Conservation (phyloP, 352 stramenopile genomes). For the Globisporangium echinulatum region DNA sequence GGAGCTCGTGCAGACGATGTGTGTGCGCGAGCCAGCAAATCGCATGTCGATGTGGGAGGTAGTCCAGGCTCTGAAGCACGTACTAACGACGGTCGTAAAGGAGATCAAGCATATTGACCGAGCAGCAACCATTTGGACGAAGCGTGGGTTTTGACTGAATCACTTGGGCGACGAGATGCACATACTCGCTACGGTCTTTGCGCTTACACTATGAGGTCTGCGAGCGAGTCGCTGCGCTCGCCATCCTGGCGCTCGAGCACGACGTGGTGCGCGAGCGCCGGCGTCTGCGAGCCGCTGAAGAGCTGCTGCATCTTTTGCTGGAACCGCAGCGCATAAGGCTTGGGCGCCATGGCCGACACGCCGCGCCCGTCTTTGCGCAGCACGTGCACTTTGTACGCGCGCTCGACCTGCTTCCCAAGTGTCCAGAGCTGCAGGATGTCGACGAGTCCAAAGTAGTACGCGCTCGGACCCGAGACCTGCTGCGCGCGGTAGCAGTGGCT, state of each 20-base stretch:
- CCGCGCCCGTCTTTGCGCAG: constrained; percentile 64
- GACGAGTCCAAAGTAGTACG: constrained; percentile 88
- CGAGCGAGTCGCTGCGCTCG: constrained; percentile 12
- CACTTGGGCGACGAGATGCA: too few relatives aligned
- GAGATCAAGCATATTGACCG: too few relatives aligned
- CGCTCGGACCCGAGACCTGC: constrained; percentile 76
- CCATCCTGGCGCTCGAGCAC: constrained; percentile 22
- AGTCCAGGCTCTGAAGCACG: too few relatives aligned
- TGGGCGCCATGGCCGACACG: constrained; percentile 66
- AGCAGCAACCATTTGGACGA: too few relatives aligned
- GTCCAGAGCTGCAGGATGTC: constrained; percentile 89
- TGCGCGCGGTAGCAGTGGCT: constrained; percentile 60
- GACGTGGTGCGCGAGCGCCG: constrained; percentile 14
- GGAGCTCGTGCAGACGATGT: too few relatives aligned
- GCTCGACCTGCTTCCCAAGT: constrained; percentile 67
- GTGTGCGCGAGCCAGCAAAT: too few relatives aligned
- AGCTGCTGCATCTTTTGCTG: constrained; percentile 84
- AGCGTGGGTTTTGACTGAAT: too few relatives aligned
- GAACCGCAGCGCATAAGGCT: constrained; percentile 68
- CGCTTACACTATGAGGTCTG: neutral
- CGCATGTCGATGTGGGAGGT: too few relatives aligned
- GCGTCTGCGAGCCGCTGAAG: constrained; percentile 43
- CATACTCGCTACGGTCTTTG: too few relatives aligned
- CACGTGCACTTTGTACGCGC: constrained; percentile 79
- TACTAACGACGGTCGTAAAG: too few relatives aligned